Conservation (phyloP, 192 early-diverging fungal species). For the Phycomyces nitens region DNA sequence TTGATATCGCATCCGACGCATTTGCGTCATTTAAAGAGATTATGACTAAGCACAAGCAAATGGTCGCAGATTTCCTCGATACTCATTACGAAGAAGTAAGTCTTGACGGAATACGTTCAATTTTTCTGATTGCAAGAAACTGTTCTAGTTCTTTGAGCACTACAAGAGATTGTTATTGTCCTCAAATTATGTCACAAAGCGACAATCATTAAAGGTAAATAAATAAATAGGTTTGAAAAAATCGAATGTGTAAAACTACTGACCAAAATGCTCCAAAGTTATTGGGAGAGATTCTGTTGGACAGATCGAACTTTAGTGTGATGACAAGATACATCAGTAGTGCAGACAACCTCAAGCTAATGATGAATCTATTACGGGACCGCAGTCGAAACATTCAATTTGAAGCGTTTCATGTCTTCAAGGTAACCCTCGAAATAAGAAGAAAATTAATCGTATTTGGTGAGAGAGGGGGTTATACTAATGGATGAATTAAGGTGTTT, state of each 20-base stretch:
- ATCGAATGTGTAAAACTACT: background rate
- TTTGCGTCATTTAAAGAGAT: conserved; percentile 98
- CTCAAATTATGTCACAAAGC: conserved; percentile 95
- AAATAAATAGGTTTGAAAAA: background rate
- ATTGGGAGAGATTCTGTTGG: conserved; percentile 94
- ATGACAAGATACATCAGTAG: conserved; percentile 94
- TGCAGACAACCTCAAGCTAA: conserved; percentile 91
- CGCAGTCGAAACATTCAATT: conserved; percentile 98
- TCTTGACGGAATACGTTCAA: too few species aligned
- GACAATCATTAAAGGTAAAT: conserved; percentile 93
- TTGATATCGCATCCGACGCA: conserved; percentile 98
- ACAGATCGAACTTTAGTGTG: conserved; percentile 90
- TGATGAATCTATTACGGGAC: conserved; percentile 96
- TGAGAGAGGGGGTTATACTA: background rate
- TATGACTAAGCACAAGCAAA: conserved; percentile 89
- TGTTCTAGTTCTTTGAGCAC: conserved; percentile 76
- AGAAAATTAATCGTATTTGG: too few species aligned
- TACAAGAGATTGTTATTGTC: conserved; percentile 86
- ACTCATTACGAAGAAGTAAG: conserved; percentile 81
- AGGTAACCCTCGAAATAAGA: conserved; percentile 54
- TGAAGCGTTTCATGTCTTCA: conserved; percentile 99
- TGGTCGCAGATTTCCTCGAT: conserved; percentile 87
- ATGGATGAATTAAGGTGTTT: conserved; percentile 65
- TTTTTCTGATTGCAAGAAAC: too few species aligned
- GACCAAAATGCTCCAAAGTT: conserved; percentile 47